phyloP scores from a whole-genome alignment of 2,329 filamentous ascomycete genomes.

The Aotearoamyces nothofagi region DNA sequence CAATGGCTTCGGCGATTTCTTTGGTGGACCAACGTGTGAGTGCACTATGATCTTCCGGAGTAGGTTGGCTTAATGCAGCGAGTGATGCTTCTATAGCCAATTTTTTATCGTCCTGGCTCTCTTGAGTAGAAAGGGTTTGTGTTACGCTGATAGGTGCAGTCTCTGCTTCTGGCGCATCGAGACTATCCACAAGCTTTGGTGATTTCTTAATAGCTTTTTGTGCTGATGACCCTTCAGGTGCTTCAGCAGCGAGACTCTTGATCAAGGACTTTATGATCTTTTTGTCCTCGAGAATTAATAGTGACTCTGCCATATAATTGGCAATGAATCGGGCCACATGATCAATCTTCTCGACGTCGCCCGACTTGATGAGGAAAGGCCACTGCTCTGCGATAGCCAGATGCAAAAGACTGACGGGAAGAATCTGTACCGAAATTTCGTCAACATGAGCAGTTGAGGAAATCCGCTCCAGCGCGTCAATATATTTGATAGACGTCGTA shows the following conservation, averaged over 20 bases:
- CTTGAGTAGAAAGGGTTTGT: not conserved
- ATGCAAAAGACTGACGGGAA: conserved; percentile 44
- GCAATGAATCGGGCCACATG: conserved; percentile 43
- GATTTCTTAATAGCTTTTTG: conserved; percentile 12
- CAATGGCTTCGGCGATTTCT: conserved; percentile 61
- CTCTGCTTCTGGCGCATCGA: conserved; percentile 9
- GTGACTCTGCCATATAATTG: conserved; percentile 37
- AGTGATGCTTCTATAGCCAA: conserved; percentile 7
- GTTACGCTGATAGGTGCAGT: not conserved
- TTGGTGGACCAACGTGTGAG: conserved; percentile 58
- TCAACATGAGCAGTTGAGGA: conserved; percentile 18
- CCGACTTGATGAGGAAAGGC: conserved; percentile 45
- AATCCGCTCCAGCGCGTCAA: conserved; percentile 49
- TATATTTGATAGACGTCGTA: conserved; percentile 67
- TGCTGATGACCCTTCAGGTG: conserved; percentile 23
- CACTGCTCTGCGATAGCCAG: conserved; percentile 66
- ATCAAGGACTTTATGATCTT: conserved; percentile 28
- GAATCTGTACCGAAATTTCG: conserved; percentile 15
- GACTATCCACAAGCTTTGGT: conserved; percentile 13
- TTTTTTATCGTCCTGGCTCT: conserved; percentile 6
- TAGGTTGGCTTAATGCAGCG: not conserved
- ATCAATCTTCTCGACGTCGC: conserved; percentile 25
- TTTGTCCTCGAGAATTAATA: conserved; percentile 33
- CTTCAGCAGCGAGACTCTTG: conserved; percentile 23
- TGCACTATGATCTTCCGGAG: conserved; percentile 24